These are phyloP conservation scores for Termitomyces sp. DNA, from an alignment of 768 basidiomycete species.

Conservation along the genomic window DNA sequence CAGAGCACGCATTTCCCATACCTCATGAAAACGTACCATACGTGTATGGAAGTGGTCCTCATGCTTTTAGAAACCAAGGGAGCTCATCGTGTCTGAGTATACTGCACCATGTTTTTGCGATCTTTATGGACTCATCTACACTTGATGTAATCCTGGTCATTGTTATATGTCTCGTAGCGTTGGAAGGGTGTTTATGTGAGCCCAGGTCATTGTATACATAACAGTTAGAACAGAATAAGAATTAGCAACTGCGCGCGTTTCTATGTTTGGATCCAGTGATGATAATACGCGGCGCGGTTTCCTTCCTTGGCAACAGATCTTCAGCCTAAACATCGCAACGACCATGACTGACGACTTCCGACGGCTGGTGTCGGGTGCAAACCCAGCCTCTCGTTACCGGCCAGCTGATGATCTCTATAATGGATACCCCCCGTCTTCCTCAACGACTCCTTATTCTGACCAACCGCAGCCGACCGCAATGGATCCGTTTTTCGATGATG, in stretches of 20 bases:
- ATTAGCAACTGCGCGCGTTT: background rate
- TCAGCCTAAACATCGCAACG: constrained; percentile 5
- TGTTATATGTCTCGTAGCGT: no score
- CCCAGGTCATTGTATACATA: background rate
- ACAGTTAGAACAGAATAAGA: no score
- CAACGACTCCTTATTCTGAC: constrained; percentile 33
- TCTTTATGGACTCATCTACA: background rate
- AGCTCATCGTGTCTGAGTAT: background rate
- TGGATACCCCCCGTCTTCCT: constrained; percentile 55
- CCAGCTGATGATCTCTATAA: constrained; percentile 50
- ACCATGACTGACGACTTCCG: constrained; percentile 70
- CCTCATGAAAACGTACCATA: background rate
- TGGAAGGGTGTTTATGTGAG: no score
- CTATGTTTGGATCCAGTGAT: constrained; percentile 11
- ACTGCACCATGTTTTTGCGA: background rate
- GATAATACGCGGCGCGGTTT: constrained; percentile 10
- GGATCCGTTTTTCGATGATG: constrained; percentile 90
- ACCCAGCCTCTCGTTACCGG: constrained; percentile 54
- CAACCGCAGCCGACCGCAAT: constrained; percentile 43
- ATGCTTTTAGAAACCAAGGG: background rate
- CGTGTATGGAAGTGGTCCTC: background rate
- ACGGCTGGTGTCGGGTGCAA: constrained; percentile 65
- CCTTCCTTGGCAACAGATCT: constrained; percentile 9
- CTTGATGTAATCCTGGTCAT: background rate
- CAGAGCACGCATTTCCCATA: background rate